Conservation (phyloP, 2,329 filamentous ascomycete genomes). For the Cytospora chrysosperma region DNA sequence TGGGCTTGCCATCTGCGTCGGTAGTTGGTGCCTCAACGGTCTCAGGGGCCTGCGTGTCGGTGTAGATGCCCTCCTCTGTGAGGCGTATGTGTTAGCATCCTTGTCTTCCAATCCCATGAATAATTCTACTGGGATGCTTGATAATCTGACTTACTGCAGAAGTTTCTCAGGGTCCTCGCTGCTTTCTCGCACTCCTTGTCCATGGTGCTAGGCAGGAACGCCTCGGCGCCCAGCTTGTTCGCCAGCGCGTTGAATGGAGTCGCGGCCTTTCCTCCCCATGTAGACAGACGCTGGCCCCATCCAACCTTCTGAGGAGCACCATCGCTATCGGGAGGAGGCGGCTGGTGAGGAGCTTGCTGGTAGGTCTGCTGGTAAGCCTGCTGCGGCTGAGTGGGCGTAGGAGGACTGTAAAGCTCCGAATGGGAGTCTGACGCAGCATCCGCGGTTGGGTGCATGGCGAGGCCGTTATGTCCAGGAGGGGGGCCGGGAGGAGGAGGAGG, state of each 20-base stretch:
- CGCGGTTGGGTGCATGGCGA: conserved; percentile 30
- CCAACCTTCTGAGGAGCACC: conserved; percentile 20
- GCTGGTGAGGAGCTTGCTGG: conserved; percentile 14
- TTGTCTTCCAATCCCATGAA: neutral
- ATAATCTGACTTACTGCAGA: conserved; percentile 66
- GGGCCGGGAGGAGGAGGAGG: conserved; percentile 32
- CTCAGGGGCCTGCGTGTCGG: conserved; percentile 32
- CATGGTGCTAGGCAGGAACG: conserved; percentile 81
- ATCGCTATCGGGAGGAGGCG: conserved; percentile 21
- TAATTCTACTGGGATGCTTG: neutral
- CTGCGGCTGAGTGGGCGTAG: conserved; percentile 2
- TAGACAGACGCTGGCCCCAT: conserved; percentile 32
- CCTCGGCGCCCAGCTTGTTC: conserved; percentile 79
- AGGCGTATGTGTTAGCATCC: conserved; percentile 26
- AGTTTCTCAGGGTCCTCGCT: conserved; percentile 76
- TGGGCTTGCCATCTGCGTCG: conserved; percentile 30
- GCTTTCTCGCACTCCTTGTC: conserved; percentile 93
- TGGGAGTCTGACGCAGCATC: conserved; percentile 30
- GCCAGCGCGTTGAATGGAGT: conserved; percentile 77
- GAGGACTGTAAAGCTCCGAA: conserved; percentile 20
- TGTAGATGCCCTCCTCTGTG: conserved; percentile 53
- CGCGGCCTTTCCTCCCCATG: conserved; percentile 50
- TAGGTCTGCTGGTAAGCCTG: neutral
- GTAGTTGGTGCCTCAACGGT: conserved; percentile 27
- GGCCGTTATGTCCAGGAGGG: conserved; percentile 27